phyloP scores from a whole-genome alignment of 2,329 filamentous ascomycete genomes.

The Neocatenulostroma microsporum region DNA sequence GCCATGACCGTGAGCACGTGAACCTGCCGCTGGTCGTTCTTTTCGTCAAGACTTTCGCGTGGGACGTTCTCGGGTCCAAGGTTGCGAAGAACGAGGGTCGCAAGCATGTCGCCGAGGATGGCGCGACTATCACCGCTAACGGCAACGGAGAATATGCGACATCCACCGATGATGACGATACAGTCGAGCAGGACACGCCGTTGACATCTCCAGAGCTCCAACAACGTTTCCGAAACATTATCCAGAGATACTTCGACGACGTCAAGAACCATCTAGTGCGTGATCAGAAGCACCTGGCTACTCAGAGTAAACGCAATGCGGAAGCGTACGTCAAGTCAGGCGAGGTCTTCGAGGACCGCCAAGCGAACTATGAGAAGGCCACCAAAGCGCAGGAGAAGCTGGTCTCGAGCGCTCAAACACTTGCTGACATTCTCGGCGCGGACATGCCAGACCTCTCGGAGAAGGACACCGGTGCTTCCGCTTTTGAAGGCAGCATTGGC shows the following conservation, averaged over 20 bases:
- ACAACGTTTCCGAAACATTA: constrained; percentile 75
- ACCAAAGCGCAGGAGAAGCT: constrained; percentile 87
- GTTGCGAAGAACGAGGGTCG: constrained; percentile 65
- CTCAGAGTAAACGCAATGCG: constrained; percentile 86
- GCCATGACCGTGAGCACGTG: constrained; percentile 83
- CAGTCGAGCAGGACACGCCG: constrained; percentile 56
- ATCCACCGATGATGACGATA: constrained; percentile 45
- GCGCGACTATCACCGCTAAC: constrained; percentile 49
- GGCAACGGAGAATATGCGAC: constrained; percentile 46
- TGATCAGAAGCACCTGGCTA: constrained; percentile 83
- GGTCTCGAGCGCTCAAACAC: constrained; percentile 77
- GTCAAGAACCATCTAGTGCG: constrained; percentile 79
- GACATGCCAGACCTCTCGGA: constrained; percentile 94
- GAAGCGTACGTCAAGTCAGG: constrained; percentile 98
- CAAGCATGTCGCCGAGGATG: constrained; percentile 76
- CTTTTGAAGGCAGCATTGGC: constrained; percentile 71
- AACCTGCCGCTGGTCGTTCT: constrained; percentile 88
- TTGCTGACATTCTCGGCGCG: constrained; percentile 77
- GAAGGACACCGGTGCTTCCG: constrained; percentile 60
- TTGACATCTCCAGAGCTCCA: constrained; percentile 70
- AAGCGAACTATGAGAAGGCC: constrained; percentile 91
- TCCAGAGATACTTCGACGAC: constrained; percentile 85
- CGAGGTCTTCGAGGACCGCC: constrained; percentile 95
- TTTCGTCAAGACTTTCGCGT: constrained; percentile 93
- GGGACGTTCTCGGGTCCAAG: constrained; percentile 85